Base-by-base conservation (phyloP, 2,329 filamentous ascomycete genomes). In the Trichoderma gracile region DNA sequence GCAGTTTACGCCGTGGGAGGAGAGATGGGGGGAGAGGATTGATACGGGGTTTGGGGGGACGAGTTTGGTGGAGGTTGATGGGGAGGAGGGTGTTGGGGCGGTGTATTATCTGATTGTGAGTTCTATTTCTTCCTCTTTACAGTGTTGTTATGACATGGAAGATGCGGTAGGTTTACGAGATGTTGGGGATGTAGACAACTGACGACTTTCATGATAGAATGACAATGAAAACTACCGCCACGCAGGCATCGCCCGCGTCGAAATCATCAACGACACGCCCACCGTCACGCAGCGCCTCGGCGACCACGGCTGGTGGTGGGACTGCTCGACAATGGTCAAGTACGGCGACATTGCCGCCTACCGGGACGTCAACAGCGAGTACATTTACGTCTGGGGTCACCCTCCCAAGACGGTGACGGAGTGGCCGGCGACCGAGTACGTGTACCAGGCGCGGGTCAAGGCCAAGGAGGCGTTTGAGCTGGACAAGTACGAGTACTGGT, bases 341-440 rank as follows among this genome's bases (percentile, higher is more conserved):
- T 79, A 78, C 42, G 78, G 78, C 25, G 78, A 79, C 54, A 67
- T 76, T 2, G 72, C 73, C 1, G 72, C 76, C 1, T 78, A 79
- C 60, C 71, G 73, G 3, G 78, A 79, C 40, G 73, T 73, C 3
- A 67, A 70, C n/a, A 77, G 75, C 45, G 73, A 76, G 3, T 78
- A 75, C 66, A 73, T 78, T 23, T 79, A 79, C 66, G 68, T 74
- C 6, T 73, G 75, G 54, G 78, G 76, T n/a, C 74, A 78, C 21
- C 73, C 78, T 5, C 78, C 77, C 3, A 77, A 73, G 9, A 65
- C 63, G 2, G 53, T 70, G 12, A 69, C 67, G 0, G 72, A 71
- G 5, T 74, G 70, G 38, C 68, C 71, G 0, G 65, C 55, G 0
- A 68, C 67, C 2, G 59, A 65, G 5, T 78, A 78, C 52, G 70